Evolutionary conservation across 768 basidiomycete species (phyloP).

Genomic region (Suillus cothurnatus): DNA sequence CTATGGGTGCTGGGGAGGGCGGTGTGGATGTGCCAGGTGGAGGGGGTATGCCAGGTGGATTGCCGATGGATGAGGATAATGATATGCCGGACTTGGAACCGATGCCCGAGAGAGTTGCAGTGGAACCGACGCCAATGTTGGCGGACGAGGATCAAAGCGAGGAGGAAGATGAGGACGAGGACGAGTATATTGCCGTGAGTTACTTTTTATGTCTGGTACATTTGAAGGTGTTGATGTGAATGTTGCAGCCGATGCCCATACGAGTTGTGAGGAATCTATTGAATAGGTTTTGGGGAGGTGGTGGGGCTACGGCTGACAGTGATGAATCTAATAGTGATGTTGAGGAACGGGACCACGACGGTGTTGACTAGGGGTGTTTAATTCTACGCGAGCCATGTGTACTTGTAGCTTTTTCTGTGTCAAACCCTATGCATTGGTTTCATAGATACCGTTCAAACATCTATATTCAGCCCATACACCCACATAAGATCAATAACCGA

Average conservation of each 20-base stretch:
- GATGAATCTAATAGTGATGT: slow-evolving; percentile 9
- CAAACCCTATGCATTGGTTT: background rate
- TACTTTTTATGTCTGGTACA: background rate
- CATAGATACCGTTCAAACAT: background rate
- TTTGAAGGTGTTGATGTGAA: background rate
- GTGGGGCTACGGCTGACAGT: slow-evolving; percentile 26
- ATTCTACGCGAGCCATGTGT: background rate
- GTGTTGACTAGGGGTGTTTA: background rate
- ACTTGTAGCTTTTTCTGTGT: background rate
- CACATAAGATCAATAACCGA: too few relatives aligned
- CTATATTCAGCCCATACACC: too few relatives aligned
- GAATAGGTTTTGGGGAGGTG: slow-evolving; percentile 58
- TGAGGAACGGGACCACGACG: slow-evolving; percentile 5
- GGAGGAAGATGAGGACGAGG: slow-evolving; percentile 49
- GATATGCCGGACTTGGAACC: slow-evolving; percentile 2
- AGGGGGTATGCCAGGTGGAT: slow-evolving; percentile 43
- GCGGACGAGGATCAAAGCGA: slow-evolving; percentile 34
- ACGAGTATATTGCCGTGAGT: slow-evolving; percentile 51
- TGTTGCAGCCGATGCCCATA: slow-evolving; percentile 57
- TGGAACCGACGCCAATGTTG: slow-evolving; percentile 18
- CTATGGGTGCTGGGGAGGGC: slow-evolving; percentile 38
- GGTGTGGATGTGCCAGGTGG: slow-evolving; percentile 29
- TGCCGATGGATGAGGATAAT: slow-evolving; percentile 45
- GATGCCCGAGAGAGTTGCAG: background rate
- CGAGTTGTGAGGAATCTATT: slow-evolving; percentile 60